A percentile compares a stretch with the other conserved stretches of the same genome.
phyloP scores from a whole-genome alignment of 176 grass and related monocot species.

The Tuctoria greenei region DNA sequence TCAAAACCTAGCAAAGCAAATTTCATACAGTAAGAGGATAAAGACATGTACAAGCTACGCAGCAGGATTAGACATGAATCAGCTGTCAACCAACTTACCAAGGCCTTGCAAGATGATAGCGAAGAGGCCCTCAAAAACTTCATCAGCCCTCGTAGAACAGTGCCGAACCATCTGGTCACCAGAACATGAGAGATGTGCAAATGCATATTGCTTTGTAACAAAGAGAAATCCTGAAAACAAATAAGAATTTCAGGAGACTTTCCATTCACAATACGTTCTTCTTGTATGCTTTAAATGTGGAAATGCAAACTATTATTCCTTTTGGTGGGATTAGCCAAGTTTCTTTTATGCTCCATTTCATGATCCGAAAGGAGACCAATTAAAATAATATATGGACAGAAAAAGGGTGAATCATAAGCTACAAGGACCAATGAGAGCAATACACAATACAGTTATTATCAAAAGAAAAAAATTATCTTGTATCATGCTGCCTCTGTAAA shows the following conservation, averaged over 20 bases:
- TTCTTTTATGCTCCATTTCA: constrained; percentile 24
- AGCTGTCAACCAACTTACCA: constrained; percentile 33
- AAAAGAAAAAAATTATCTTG: not conserved
- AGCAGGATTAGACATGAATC: constrained; percentile 49
- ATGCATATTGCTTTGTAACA: constrained; percentile 31
- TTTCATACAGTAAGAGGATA: constrained; percentile 58
- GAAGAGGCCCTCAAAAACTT: constrained; percentile 64
- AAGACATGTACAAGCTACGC: constrained; percentile 69
- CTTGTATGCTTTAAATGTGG: not conserved
- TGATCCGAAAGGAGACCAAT: not conserved
- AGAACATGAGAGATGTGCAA: constrained; percentile 32
- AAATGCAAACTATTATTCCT: constrained; percentile 3
- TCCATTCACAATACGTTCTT: constrained; percentile 10
- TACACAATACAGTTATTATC: not conserved
- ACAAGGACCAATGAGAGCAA: not conserved
- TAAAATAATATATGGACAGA: not conserved
- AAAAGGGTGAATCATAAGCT: not conserved
- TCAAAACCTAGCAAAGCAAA: constrained; percentile 63
- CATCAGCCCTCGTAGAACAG: constrained; percentile 38
- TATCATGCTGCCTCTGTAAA: not conserved
- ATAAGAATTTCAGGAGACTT: constrained; percentile 11
- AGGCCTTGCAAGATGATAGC: constrained; percentile 51
- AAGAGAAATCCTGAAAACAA: not conserved
- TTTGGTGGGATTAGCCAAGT: not conserved
- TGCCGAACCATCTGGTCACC: constrained; percentile 30